Base-by-base conservation (phyloP, 2,329 filamentous ascomycete species). In the Aspergillus sergii region DNA sequence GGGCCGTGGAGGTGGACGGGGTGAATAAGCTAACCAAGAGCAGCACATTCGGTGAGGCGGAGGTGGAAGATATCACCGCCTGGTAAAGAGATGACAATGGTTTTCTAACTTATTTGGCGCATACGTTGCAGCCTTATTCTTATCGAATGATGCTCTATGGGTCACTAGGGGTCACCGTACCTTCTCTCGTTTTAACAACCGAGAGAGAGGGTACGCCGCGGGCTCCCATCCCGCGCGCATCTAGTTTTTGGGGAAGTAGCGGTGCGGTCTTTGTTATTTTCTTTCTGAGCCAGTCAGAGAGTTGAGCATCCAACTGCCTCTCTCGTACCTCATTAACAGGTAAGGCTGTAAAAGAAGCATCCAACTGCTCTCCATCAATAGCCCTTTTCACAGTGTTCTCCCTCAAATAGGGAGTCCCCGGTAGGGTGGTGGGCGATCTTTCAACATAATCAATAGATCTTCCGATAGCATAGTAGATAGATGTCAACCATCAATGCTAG, bases 31-130 rank as follows among this genome's bases (percentile, higher is more conserved):
- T 94, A 66, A 92, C 87, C 21, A 97, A 96, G 82, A 93, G 87
- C 61, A 97, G 93, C 79, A 95, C 92, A 0, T 97, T 97, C 82
- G 94, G 94, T 19, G 94, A 98, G 80, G 94, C 93, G 1, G 95
- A 98, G 79, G 93, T 97, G 23, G 94, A 94, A 64, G 95, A 98
- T 75, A 97, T 97, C 70, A 97, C 93, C 39, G 93, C 93, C 26
- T 97, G 94, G 94, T 97, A 86, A 79, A 66, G 23, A 43, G 51
- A 62, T 46, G 19, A 55, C 30, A 32, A 30, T 48, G 43, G 9
- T 53, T 46, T 34, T 62, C 60, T 36, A 60, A 54, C 34, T 16
- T 36, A 2, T 50, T 59, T 68, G 73, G 75, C 73, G 75, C 74
- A 76, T 70, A 53, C 57, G 63, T 69, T 71, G 70, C 70, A 70